These are phyloP conservation scores for Symbiodinium natans DNA, from an alignment of 73 alveolate species.

Conservation along the genomic window DNA sequence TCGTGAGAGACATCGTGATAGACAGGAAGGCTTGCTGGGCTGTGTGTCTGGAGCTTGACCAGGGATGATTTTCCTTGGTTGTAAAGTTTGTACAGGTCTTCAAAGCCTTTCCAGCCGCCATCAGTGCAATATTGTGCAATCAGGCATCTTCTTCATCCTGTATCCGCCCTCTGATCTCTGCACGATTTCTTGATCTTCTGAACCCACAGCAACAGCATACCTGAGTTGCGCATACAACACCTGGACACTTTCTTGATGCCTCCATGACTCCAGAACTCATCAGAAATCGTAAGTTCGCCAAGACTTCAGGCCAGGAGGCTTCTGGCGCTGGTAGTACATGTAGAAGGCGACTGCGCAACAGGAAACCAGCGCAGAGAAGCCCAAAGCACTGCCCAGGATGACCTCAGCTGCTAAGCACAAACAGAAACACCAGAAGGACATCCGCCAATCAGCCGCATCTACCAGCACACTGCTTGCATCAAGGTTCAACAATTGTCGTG, in stretches of 20 bases:
- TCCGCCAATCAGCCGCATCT: background rate
- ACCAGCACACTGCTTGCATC: background rate
- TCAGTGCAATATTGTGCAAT: too few species aligned
- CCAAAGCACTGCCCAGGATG: background rate
- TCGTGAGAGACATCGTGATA: background rate
- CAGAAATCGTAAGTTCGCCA: background rate
- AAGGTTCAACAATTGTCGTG: background rate
- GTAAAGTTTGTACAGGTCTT: too few species aligned
- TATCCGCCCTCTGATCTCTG: constrained; percentile 74
- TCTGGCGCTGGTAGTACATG: constrained; percentile 49
- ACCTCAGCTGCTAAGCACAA: constrained; percentile 1
- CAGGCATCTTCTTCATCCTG: constrained; percentile 22
- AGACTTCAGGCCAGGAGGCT: background rate
- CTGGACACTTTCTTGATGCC: too few species aligned
- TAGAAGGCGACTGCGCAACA: constrained; percentile 44
- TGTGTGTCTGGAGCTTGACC: constrained; percentile 8
- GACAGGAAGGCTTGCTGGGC: background rate
- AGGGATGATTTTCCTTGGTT: constrained; percentile 30
- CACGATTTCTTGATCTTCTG: constrained; percentile 55
- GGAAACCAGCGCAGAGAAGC: constrained; percentile 5
- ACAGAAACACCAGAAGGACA: too few species aligned
- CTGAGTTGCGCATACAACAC: background rate
- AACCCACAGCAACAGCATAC: constrained; percentile 41
- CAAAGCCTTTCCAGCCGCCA: background rate
- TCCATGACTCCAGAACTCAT: background rate